Evolutionary conservation across 2,329 filamentous ascomycete species (phyloP).

Genomic region (Aureobasidium sp.): DNA sequence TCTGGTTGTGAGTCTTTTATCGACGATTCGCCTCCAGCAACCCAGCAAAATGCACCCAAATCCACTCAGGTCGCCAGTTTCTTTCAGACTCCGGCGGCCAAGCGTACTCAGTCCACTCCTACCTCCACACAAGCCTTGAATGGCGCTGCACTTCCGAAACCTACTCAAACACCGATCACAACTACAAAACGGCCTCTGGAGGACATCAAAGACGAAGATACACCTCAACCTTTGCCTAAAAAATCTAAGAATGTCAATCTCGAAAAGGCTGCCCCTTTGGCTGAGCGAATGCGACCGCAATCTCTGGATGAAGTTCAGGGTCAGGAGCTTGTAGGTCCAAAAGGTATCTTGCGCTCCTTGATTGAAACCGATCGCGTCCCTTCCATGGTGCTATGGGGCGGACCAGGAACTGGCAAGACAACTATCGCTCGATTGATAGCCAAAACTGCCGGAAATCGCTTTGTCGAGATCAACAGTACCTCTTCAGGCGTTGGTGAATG

Average conservation of each 20-base stretch:
- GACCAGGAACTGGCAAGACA: slow-evolving; percentile 74
- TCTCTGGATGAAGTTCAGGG: slow-evolving; percentile 80
- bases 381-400: slow-evolving; percentile 92
- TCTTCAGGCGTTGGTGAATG: slow-evolving; percentile 79
- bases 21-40: slow-evolving; percentile 39
- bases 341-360: slow-evolving; percentile 75
- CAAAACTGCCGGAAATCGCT: slow-evolving; percentile 69
- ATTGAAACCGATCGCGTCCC: slow-evolving; percentile 82
- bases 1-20: slow-evolving; percentile 65
- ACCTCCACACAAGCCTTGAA: slow-evolving; percentile 14
- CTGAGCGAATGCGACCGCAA: slow-evolving; percentile 84
- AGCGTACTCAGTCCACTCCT: slow-evolving; percentile 18
- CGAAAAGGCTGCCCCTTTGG: slow-evolving; percentile 68
- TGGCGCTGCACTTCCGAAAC: slow-evolving; percentile 1
- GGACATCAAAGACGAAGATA: slow-evolving; percentile 9
- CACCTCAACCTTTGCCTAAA: slow-evolving; percentile 40
- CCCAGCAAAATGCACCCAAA: slow-evolving; percentile 31
- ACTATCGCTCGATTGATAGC: slow-evolving; percentile 91
- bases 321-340: slow-evolving; percentile 78
- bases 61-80: slow-evolving; percentile 40
- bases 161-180: neutral
- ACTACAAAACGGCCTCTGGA: slow-evolving; percentile 4
- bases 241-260: slow-evolving; percentile 53
- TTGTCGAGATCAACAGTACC: slow-evolving; percentile 94
- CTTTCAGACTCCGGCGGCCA: slow-evolving; percentile 46